phyloP scores from a whole-genome alignment of 495 filamentous ascomycete genomes.

The Penicillium herquei region DNA sequence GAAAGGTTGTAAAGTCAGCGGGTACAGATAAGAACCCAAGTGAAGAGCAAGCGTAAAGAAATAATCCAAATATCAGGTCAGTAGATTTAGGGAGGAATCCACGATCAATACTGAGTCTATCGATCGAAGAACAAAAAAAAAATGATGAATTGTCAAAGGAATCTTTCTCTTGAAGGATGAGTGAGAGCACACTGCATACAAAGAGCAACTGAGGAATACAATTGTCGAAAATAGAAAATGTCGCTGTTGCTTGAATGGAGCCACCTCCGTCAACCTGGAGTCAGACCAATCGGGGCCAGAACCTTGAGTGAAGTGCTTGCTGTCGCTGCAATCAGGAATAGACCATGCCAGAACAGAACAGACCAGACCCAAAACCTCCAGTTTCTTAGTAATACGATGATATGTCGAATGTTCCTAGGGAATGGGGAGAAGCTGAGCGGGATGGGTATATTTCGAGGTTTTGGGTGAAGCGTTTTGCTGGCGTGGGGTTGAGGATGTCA shows the following conservation, averaged over 20 bases:
- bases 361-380: neutral
- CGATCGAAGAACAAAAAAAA: constrained; percentile 20
- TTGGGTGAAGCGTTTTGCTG: neutral
- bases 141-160: constrained; percentile 24
- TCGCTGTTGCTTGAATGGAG: constrained; percentile 15
- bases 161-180: constrained; percentile 30
- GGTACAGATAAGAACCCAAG: constrained; percentile 12
- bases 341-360: neutral
- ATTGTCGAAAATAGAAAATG: constrained; percentile 18
- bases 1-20: neutral
- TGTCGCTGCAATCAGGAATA: neutral
- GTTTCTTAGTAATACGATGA: neutral
- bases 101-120: constrained; percentile 33
- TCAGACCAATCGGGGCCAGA: constrained; percentile 4
- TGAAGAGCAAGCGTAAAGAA: constrained; percentile 8
- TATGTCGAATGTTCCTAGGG: neutral
- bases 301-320: neutral
- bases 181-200: constrained; percentile 40
- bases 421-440: neutral
- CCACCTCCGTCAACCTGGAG: constrained; percentile 17
- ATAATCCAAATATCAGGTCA: constrained; percentile 8
- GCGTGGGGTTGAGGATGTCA: neutral
- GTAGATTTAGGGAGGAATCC: constrained; percentile 16
- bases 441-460: neutral
- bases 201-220: constrained; percentile 34